A percentile compares a stretch with the other conserved stretches of the same genome.
Evolutionary conservation across 2,329 filamentous ascomycete species (phyloP).

Genomic region (Gyromitra esculenta): DNA sequence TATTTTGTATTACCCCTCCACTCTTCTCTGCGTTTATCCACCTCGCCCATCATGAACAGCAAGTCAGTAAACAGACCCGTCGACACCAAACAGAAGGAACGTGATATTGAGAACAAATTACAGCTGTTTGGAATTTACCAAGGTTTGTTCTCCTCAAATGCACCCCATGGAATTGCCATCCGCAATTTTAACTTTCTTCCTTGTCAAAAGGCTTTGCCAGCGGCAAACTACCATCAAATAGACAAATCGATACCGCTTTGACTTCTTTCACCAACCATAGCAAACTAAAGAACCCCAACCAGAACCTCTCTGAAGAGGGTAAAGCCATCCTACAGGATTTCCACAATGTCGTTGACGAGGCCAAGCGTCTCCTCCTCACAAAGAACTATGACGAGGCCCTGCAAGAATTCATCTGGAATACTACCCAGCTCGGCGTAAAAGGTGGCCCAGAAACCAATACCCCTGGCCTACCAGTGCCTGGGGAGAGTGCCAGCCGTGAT

Average conservation of each 20-base stretch:
- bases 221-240: conserved; percentile 74
- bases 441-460: conserved; percentile 38
- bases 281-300: conserved; percentile 68
- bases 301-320: conserved; percentile 83
- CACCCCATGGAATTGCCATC: conserved; percentile 8
- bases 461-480: conserved; percentile 71
- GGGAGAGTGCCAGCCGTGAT: conserved; percentile 81
- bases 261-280: conserved; percentile 48
- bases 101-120: conserved; percentile 70
- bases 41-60: conserved; percentile 49
- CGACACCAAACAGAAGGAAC: conserved; percentile 55
- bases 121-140: conserved; percentile 90
- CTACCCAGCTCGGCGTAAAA: conserved; percentile 67
- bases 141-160: conserved; percentile 62
- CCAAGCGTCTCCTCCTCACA: conserved; percentile 83
- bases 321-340: conserved; percentile 80
- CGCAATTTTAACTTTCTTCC: conserved; percentile 53
- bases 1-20: neutral
- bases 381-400: conserved; percentile 96
- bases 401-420: conserved; percentile 96
- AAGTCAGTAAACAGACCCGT: conserved; percentile 57
- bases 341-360: conserved; percentile 80
- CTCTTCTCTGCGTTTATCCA: neutral
- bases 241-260: conserved; percentile 92
- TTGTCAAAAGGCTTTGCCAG: conserved; percentile 74